Percentiles rank a stretch among this genome's conserved stretches.
These are phyloP conservation scores for Lichenothelia convexa DNA, from an alignment of 495 filamentous ascomycete genomes.

Conservation along the genomic window DNA sequence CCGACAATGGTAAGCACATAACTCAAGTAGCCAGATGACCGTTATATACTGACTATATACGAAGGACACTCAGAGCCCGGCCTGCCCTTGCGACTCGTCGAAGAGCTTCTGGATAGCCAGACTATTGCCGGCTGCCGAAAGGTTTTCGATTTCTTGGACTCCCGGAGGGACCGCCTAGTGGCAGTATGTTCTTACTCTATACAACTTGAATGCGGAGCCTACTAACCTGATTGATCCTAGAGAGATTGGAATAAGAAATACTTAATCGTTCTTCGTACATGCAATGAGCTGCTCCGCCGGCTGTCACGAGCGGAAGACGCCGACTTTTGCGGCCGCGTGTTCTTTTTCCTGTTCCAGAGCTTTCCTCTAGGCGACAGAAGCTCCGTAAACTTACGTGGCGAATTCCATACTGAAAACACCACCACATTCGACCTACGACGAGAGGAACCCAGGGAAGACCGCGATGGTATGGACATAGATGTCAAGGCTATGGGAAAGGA, in stretches of 20 bases:
- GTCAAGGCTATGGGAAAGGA: conserved; percentile 20
- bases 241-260: conserved; percentile 75
- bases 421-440: conserved; percentile 53
- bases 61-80: conserved; percentile 67
- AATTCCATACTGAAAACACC: conserved; percentile 91
- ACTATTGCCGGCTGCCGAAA: conserved; percentile 77
- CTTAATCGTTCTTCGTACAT: conserved; percentile 71
- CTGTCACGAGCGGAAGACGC: conserved; percentile 89
- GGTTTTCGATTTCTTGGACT: conserved; percentile 88
- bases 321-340: conserved; percentile 89
- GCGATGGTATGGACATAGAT: conserved; percentile 36
- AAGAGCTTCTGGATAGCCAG: conserved; percentile 90
- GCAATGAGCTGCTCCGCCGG: conserved; percentile 84
- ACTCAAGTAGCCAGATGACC: background rate
- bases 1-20: conserved; percentile 44
- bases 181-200: conserved; percentile 26
- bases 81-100: conserved; percentile 73
- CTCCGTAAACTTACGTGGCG: conserved; percentile 87
- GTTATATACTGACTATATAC: conserved; percentile 4
- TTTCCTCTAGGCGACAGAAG: conserved; percentile 92
- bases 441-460: conserved; percentile 26
- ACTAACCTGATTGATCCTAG: conserved; percentile 8
- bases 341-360: conserved; percentile 94
- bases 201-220: conserved; percentile 5
- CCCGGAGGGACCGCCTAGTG: conserved; percentile 68